A percentile compares a stretch with the other conserved stretches of the same genome.
phyloP scores from a whole-genome alignment of 139 green algal genomes.

The Pedinophyceae sp. region DNA sequence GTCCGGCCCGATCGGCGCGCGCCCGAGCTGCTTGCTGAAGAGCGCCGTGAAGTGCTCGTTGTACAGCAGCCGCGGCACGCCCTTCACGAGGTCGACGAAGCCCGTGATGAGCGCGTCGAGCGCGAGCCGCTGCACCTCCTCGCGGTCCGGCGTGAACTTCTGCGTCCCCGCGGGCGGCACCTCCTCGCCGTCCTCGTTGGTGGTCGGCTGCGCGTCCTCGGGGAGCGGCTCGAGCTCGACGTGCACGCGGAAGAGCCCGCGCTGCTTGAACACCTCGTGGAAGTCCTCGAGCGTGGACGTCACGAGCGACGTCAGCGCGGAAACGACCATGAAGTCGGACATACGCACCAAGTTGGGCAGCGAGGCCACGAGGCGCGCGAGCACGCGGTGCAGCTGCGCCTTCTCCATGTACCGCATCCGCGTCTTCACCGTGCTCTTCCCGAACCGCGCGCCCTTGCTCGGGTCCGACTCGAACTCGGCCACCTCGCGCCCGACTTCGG shows the following conservation, averaged over 20 bases:
- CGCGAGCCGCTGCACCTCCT: too few species aligned
- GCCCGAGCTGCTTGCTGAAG: constrained; percentile 8
- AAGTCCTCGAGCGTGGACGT: not conserved
- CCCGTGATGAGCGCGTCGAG: not conserved
- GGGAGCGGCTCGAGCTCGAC: not conserved
- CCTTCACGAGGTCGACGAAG: constrained; percentile 3
- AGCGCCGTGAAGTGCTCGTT: constrained; percentile 9
- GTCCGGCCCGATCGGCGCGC: constrained; percentile 1
- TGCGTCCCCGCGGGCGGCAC: too few species aligned
- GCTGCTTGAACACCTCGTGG: not conserved
- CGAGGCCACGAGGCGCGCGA: not conserved
- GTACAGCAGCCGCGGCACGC: constrained; percentile 12
- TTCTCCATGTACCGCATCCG: not conserved
- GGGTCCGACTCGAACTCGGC: constrained; percentile 5
- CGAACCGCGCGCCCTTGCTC: constrained; percentile 1
- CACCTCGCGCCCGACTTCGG: constrained; percentile 1
- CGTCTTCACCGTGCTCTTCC: constrained; percentile 7
- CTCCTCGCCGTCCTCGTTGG: too few species aligned
- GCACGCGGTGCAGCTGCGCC: not conserved
- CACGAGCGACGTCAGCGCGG: not conserved
- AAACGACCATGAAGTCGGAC: not conserved
- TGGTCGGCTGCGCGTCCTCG: too few species aligned
- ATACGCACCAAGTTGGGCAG: not conserved
- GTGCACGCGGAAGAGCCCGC: not conserved
- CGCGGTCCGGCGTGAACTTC: too few species aligned